Conservation (phyloP, 495 filamentous ascomycete genomes). For the Poronia punctata region DNA sequence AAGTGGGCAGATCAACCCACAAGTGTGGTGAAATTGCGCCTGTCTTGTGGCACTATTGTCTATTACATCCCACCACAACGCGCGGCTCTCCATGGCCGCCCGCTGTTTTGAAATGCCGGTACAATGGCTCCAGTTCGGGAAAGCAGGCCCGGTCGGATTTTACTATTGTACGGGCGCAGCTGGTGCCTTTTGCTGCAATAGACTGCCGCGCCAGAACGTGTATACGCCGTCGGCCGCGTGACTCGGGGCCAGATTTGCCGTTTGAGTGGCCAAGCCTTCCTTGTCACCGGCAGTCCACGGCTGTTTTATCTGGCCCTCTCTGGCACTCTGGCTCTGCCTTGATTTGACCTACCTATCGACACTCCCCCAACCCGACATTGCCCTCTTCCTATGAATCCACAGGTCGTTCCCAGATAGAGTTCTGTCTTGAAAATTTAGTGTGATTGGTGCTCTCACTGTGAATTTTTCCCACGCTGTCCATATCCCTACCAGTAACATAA, state of each 20-base stretch:
- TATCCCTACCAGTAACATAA: no score
- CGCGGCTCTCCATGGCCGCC: slow-evolving; percentile 7
- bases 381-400: background rate
- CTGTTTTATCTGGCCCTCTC: no score
- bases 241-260: slow-evolving; percentile 2
- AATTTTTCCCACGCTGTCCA: no score
- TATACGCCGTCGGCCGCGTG: slow-evolving; percentile 8
- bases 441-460: no score
- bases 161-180: slow-evolving; percentile 1
- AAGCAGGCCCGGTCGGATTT: slow-evolving; percentile 6
- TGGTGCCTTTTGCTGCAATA: slow-evolving; percentile 1
- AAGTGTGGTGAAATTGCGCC: slow-evolving; percentile 15
- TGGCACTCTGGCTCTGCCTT: no score
- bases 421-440: no score
- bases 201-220: background rate
- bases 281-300: slow-evolving; percentile 3
- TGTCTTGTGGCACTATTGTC: slow-evolving; percentile 15
- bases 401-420: no score
- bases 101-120: slow-evolving; percentile 10
- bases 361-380: background rate
- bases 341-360: no score
- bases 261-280: slow-evolving; percentile 6
- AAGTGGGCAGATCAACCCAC: slow-evolving; percentile 3
- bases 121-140: slow-evolving; percentile 11
- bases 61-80: slow-evolving; percentile 10